Conservation (phyloP, 225 moss, liverwort and hornwort species). For the Thuidium tamariscinum region DNA sequence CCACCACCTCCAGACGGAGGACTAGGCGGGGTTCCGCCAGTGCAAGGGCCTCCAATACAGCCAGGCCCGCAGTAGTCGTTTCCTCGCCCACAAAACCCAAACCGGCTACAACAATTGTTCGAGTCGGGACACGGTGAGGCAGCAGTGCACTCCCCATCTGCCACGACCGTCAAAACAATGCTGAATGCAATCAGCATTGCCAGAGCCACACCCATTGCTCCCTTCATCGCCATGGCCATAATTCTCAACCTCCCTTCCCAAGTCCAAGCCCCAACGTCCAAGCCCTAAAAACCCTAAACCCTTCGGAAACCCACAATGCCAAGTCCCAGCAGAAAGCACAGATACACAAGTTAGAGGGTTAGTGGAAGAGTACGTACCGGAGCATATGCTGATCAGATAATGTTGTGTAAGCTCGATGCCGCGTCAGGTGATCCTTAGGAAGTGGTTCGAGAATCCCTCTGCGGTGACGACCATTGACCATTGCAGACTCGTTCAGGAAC, state of each 20-base stretch:
- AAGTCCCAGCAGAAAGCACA: background rate
- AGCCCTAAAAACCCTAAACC: background rate
- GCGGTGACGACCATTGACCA: too few species aligned
- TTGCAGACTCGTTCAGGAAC: background rate
- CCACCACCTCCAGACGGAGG: background rate
- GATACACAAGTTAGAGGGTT: background rate
- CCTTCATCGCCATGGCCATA: background rate
- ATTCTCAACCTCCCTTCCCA: background rate
- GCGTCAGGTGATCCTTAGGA: background rate
- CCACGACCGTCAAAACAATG: background rate
- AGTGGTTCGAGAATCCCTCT: background rate
- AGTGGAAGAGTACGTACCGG: too few species aligned
- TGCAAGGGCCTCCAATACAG: constrained; percentile 15
- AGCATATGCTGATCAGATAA: background rate
- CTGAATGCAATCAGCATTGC: background rate
- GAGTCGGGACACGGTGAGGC: background rate
- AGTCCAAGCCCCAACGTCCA: background rate
- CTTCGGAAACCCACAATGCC: background rate
- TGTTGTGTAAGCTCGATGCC: background rate
- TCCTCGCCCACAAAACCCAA: background rate
- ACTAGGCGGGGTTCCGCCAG: background rate
- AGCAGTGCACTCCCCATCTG: too few species aligned
- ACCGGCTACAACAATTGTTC: constrained; percentile 8
- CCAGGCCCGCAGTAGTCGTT: background rate
- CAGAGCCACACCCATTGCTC: background rate